phyloP scores from a whole-genome alignment of 352 stramenopile species.

The Globisporangium middletonii region DNA sequence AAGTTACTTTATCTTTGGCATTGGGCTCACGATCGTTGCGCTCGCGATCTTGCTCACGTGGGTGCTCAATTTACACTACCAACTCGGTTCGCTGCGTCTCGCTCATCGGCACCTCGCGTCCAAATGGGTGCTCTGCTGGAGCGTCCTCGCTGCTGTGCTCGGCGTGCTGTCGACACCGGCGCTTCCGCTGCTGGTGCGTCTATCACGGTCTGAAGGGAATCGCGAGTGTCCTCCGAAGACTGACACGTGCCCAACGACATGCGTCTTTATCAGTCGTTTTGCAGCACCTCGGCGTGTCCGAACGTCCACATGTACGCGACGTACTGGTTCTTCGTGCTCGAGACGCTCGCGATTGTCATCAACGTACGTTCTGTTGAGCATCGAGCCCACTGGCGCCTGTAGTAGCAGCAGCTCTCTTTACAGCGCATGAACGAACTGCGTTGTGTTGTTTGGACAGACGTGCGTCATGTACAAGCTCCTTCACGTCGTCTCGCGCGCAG shows the following conservation, averaged over 20 bases:
- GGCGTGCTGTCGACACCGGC: conserved; percentile 35
- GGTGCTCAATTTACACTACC: conserved; percentile 40
- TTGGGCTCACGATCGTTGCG: conserved; percentile 29
- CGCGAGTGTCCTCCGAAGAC: not conserved
- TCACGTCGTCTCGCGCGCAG: conserved; percentile 7
- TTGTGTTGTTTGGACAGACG: conserved; percentile 14
- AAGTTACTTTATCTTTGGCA: conserved; percentile 38
- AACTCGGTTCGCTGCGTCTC: conserved; percentile 20
- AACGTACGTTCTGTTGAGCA: conserved; percentile 19
- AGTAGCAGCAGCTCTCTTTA: no score
- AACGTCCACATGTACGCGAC: conserved; percentile 21
- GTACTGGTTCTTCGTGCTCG: conserved; percentile 37
- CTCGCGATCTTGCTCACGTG: conserved; percentile 37
- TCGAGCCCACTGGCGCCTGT: not conserved
- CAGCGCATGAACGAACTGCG: no score
- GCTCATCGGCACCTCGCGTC: conserved; percentile 19
- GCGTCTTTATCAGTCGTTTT: conserved; percentile 23
- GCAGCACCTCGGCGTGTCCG: conserved; percentile 23
- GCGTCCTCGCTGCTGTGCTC: conserved; percentile 16
- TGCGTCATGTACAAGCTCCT: conserved; percentile 28
- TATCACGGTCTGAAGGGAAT: no score
- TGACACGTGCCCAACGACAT: not conserved
- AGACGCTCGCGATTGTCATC: conserved; percentile 25
- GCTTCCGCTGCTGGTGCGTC: conserved; percentile 32
- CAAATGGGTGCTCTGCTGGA: conserved; percentile 5